phyloP scores from a whole-genome alignment of 768 basidiomycete genomes.

The Tulasnella sp. region DNA sequence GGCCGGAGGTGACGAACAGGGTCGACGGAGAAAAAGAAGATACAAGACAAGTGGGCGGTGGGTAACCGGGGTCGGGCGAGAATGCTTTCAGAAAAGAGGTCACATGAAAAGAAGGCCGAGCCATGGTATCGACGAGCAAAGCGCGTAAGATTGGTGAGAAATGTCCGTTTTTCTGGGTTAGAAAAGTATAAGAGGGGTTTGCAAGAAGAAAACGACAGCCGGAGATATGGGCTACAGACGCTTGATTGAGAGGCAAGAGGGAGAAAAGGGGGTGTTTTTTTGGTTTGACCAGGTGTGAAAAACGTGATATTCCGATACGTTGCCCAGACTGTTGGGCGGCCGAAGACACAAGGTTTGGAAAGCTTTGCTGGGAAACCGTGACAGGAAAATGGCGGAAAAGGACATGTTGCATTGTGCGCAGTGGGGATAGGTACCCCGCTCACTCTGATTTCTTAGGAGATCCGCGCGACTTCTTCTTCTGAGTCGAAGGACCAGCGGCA shows the following conservation, averaged over 20 bases:
- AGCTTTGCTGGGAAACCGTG: not conserved
- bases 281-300: conserved; percentile 1
- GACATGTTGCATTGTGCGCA: not conserved
- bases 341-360: not conserved
- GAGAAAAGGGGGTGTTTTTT: conserved; percentile 9
- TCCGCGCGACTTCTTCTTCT: not conserved
- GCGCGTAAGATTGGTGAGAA: not conserved
- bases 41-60: not conserved
- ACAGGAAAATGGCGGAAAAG: not conserved
- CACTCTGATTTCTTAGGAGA: not conserved
- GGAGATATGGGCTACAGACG: conserved; percentile 6
- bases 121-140: conserved; percentile 3
- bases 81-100: conserved; percentile 7
- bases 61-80: not conserved
- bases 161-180: not conserved
- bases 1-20: not conserved
- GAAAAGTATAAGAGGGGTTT: not conserved
- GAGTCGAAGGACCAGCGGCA: not conserved
- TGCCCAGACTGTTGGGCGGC: conserved; percentile 1
- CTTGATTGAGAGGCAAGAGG: conserved; percentile 5
- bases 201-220: conserved; percentile 1
- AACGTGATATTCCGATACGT: conserved; percentile 4
- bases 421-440: not conserved
- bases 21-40: not conserved
- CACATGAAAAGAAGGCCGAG: not conserved